phyloP scores from a whole-genome alignment of 768 basidiomycete genomes.

The Sporobolomyces phaffii region DNA sequence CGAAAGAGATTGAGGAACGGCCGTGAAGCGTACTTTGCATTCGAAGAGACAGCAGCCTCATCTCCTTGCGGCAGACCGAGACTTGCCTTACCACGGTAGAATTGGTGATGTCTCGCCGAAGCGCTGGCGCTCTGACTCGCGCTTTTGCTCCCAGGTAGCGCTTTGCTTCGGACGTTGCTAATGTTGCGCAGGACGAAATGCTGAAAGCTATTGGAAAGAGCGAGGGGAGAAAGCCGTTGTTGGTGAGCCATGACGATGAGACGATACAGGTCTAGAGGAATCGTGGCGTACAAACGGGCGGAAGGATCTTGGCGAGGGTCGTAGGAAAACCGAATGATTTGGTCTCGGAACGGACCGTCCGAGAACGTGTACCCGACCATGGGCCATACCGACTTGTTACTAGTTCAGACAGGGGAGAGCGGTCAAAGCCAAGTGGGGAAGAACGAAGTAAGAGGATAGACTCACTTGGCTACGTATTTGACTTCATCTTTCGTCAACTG shows the following conservation, averaged over 20 bases:
- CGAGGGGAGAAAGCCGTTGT: too few relatives aligned
- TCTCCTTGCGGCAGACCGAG: too few relatives aligned
- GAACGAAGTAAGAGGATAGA: neutral
- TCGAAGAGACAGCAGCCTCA: too few relatives aligned
- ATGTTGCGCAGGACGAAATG: slow-evolving; percentile 83
- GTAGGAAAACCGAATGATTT: slow-evolving; percentile 75
- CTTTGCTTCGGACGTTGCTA: slow-evolving; percentile 26
- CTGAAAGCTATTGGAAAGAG: slow-evolving; percentile 63
- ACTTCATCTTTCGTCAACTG: slow-evolving; percentile 66
- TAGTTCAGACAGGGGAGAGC: neutral
- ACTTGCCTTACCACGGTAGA: too few relatives aligned
- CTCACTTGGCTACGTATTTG: slow-evolving; percentile 70
- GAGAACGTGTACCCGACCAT: slow-evolving; percentile 74
- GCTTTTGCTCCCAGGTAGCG: neutral
- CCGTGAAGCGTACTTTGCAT: too few relatives aligned
- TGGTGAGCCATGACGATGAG: too few relatives aligned
- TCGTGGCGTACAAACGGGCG: slow-evolving; percentile 76
- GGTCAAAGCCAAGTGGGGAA: neutral
- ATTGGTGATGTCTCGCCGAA: neutral
- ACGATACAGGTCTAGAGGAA: too few relatives aligned
- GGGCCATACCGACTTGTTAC: slow-evolving; percentile 32
- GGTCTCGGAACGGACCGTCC: slow-evolving; percentile 91
- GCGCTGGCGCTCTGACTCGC: neutral
- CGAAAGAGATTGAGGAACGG: too few relatives aligned
- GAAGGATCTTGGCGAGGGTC: slow-evolving; percentile 72